phyloP scores from a whole-genome alignment of 2,329 filamentous ascomycete species.

The Aspergillus sp. region DNA sequence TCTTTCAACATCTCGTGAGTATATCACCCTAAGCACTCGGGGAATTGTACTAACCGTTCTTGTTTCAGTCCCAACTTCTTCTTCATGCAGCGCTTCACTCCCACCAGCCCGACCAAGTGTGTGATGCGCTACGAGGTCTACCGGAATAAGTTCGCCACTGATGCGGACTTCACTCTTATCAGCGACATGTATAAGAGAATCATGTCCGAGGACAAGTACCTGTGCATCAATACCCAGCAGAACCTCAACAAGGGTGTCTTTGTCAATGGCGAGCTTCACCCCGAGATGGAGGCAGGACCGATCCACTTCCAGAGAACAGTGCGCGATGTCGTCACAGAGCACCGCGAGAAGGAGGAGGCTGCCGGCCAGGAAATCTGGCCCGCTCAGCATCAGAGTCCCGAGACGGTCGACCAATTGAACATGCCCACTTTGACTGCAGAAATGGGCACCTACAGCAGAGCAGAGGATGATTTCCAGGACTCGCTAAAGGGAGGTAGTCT shows the following conservation, averaged over 20 bases:
- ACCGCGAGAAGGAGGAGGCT: conserved; percentile 42
- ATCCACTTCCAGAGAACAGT: conserved; percentile 51
- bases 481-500: not conserved
- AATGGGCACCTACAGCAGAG: not conserved
- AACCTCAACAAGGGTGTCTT: conserved; percentile 60
- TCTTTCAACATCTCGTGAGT: conserved; percentile 21
- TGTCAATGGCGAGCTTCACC: conserved; percentile 59
- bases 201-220: conserved; percentile 59
- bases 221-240: conserved; percentile 55
- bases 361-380: conserved; percentile 49
- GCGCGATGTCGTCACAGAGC: conserved; percentile 43
- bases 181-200: conserved; percentile 58
- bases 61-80: conserved; percentile 51
- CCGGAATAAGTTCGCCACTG: conserved; percentile 53
- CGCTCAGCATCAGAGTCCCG: not conserved
- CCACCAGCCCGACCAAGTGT: conserved; percentile 46
- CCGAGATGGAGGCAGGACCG: conserved; percentile 54
- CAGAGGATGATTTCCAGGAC: not conserved
- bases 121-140: conserved; percentile 60
- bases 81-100: conserved; percentile 59
- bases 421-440: not conserved
- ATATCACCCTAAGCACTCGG: conserved; percentile 1
- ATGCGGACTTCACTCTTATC: conserved; percentile 54
- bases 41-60: conserved; percentile 15
- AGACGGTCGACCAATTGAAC: not conserved